These are phyloP conservation scores for Diaporthe vexans DNA, from an alignment of 2,329 filamentous ascomycete species.

Conservation along the genomic window DNA sequence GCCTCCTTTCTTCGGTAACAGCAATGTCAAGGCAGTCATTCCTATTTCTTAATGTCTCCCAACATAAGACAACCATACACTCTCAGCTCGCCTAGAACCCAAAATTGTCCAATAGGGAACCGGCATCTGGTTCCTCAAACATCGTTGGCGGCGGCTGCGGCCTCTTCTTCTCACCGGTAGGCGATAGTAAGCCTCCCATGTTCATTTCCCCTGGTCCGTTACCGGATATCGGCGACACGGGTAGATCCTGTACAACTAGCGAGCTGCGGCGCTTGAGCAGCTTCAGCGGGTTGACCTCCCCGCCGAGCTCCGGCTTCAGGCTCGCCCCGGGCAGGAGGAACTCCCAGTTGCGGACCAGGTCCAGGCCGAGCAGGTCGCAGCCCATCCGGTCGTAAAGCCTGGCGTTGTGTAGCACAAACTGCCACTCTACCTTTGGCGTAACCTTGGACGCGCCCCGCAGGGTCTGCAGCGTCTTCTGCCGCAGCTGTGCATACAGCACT, in stretches of 20 bases:
- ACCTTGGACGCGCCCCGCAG: constrained; percentile 88
- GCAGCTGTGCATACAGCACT: constrained; percentile 87
- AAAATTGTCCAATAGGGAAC: constrained; percentile 91
- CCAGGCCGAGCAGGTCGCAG: constrained; percentile 89
- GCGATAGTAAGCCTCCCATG: constrained; percentile 42
- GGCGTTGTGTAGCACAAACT: constrained; percentile 89
- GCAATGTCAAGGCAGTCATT: background rate
- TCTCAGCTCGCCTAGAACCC: constrained; percentile 75
- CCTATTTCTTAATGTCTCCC: background rate
- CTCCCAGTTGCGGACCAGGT: constrained; percentile 87
- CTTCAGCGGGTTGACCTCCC: constrained; percentile 74
- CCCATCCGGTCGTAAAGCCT: constrained; percentile 91
- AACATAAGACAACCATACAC: background rate
- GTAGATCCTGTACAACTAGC: constrained; percentile 83
- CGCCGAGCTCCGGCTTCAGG: constrained; percentile 54
- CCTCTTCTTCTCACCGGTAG: constrained; percentile 46
- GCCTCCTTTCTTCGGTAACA: background rate
- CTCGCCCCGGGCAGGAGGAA: constrained; percentile 70
- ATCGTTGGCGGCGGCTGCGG: constrained; percentile 76
- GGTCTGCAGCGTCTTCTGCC: constrained; percentile 85
- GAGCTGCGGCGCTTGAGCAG: constrained; percentile 80
- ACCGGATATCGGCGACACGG: constrained; percentile 55
- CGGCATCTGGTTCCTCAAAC: constrained; percentile 94
- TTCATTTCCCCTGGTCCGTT: constrained; percentile 57
- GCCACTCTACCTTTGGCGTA: constrained; percentile 84